These are phyloP conservation scores for Syncephalastrum monosporum DNA, from an alignment of 371 early-diverging fungal genomes.

Conservation along the genomic window DNA sequence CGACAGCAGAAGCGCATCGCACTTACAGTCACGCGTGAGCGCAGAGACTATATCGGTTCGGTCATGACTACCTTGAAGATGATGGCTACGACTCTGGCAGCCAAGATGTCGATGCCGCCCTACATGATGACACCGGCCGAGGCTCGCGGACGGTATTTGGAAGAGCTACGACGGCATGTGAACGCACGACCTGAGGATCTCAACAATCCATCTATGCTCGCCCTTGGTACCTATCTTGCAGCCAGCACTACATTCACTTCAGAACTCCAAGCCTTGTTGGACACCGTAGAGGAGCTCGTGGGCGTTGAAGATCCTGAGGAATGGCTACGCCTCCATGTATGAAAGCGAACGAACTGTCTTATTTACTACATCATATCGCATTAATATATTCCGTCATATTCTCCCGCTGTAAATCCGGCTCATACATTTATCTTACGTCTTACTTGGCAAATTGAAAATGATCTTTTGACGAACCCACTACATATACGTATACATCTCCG, in stretches of 20 bases:
- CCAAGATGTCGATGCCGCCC: conserved; percentile 35
- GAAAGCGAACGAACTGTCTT: background rate
- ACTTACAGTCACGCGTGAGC: conserved; percentile 19
- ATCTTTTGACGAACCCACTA: too few relatives aligned
- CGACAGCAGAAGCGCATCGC: conserved; percentile 22
- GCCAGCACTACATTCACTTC: background rate
- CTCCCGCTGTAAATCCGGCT: too few relatives aligned
- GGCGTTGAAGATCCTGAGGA: conserved; percentile 45
- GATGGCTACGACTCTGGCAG: conserved; percentile 26
- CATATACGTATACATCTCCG: too few relatives aligned
- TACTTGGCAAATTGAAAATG: too few relatives aligned
- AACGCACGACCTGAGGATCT: too few relatives aligned
- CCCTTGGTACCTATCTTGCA: too few relatives aligned
- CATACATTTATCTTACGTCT: too few relatives aligned
- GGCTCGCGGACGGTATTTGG: conserved; percentile 10
- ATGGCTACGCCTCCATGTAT: conserved; percentile 48
- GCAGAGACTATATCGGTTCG: conserved; percentile 35
- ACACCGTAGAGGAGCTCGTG: conserved; percentile 21
- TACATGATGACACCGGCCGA: conserved; percentile 28
- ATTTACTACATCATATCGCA: too few relatives aligned
- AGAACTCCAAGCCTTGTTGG: conserved; percentile 25
- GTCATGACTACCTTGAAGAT: conserved; percentile 33
- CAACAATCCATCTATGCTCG: too few relatives aligned
- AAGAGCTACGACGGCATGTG: too few relatives aligned
- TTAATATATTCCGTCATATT: too few relatives aligned